Evolutionary conservation across 2,329 filamentous ascomycete species (phyloP).

Genomic region (Rutstroemia sp.): DNA sequence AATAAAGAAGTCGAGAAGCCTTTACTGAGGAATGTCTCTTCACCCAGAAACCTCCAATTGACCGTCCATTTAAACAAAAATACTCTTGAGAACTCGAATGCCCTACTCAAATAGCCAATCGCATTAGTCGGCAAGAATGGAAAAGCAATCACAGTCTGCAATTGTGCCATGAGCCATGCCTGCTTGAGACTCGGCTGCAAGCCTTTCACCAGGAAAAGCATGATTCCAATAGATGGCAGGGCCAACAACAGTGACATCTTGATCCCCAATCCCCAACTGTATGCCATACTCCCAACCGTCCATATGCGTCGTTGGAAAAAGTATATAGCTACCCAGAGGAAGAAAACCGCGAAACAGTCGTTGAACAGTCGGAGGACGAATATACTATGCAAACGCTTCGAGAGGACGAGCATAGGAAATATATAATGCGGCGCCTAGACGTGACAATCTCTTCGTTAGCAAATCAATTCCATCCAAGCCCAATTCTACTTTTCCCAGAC

Average conservation of each 20-base stretch:
- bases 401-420: slow-evolving; percentile 76
- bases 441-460: slow-evolving; percentile 5
- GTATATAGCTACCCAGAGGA: slow-evolving; percentile 76
- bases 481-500: too few species aligned
- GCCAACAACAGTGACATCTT: slow-evolving; percentile 90
- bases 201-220: slow-evolving; percentile 69
- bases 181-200: slow-evolving; percentile 58
- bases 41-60: slow-evolving; percentile 94
- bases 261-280: slow-evolving; percentile 74
- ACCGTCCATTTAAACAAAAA: slow-evolving; percentile 99
- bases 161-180: slow-evolving; percentile 63
- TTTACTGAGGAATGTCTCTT: slow-evolving; percentile 69
- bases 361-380: slow-evolving; percentile 93
- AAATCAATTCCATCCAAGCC: not conserved
- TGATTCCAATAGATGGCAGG: slow-evolving; percentile 70
- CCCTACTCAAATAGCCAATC: slow-evolving; percentile 66
- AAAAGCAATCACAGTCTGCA: slow-evolving; percentile 61
- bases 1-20: slow-evolving; percentile 53
- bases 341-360: slow-evolving; percentile 80
- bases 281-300: slow-evolving; percentile 65
- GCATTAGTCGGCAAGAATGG: slow-evolving; percentile 65
- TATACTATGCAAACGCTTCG: slow-evolving; percentile 88
- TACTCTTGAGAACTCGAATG: slow-evolving; percentile 84
- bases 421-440: slow-evolving; percentile 74
- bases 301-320: slow-evolving; percentile 68